These are phyloP conservation scores for Pinus taeda DNA, from an alignment of 75 land plant species.

Conservation along the genomic window DNA sequence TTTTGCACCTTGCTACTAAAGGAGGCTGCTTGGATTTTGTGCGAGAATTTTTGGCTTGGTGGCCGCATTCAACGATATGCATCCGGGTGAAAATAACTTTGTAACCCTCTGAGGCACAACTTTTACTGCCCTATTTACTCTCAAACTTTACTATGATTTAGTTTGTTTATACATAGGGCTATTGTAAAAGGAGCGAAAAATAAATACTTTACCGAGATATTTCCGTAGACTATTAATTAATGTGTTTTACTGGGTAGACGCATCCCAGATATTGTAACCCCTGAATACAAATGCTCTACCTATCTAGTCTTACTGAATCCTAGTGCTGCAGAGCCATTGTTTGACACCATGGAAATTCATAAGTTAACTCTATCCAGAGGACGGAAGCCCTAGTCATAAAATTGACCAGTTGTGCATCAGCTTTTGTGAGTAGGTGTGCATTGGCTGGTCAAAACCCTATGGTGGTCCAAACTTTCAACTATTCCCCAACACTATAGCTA, in stretches of 20 bases:
- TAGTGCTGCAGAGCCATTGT: slow-evolving; percentile 81
- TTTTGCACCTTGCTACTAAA: slow-evolving; percentile 78
- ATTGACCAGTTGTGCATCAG: too few species aligned
- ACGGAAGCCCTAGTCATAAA: too few species aligned
- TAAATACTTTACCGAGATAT: background rate
- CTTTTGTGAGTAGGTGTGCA: too few species aligned
- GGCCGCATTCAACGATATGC: slow-evolving; percentile 62
- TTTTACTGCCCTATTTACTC: background rate
- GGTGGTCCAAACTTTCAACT: too few species aligned
- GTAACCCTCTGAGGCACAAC: background rate
- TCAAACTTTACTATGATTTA: background rate
- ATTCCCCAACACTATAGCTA: too few species aligned
- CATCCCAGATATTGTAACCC: slow-evolving; percentile 67
- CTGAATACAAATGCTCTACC: slow-evolving; percentile 52
- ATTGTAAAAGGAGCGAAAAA: background rate
- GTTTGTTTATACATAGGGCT: background rate
- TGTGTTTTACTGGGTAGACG: slow-evolving; percentile 41
- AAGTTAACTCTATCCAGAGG: slow-evolving; percentile 72
- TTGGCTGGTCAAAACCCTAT: too few species aligned
- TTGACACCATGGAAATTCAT: slow-evolving; percentile 90
- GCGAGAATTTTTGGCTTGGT: slow-evolving; percentile 71
- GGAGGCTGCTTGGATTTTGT: slow-evolving; percentile 62
- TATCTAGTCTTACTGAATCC: slow-evolving; percentile 91
- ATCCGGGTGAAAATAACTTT: slow-evolving; percentile 33
- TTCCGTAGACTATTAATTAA: background rate